A percentile compares a stretch with the other conserved stretches of the same genome.
phyloP scores from a whole-genome alignment of 2,329 filamentous ascomycete species.

The Pseudocercospora fijiensis region DNA sequence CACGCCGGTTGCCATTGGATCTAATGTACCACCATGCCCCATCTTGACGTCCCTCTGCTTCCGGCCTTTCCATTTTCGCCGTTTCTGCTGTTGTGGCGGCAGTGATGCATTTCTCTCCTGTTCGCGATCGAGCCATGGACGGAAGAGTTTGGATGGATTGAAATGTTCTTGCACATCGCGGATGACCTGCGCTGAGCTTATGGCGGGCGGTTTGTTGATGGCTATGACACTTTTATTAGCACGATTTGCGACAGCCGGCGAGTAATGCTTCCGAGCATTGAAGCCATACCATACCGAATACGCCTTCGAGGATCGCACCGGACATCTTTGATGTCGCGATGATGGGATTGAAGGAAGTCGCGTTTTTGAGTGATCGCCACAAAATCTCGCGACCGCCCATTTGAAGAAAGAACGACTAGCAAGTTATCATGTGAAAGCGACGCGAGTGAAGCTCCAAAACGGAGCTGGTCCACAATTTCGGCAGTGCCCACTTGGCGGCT shows the following conservation, averaged over 20 bases:
- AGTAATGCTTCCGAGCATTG: constrained; percentile 8
- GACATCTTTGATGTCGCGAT: constrained; percentile 18
- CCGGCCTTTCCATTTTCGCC: constrained; percentile 47
- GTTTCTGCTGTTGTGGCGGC: constrained; percentile 58
- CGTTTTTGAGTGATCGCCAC: constrained; percentile 27
- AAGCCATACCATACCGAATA: constrained; percentile 54
- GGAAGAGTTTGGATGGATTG: constrained; percentile 76
- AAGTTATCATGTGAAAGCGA: not conserved
- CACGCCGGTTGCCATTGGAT: constrained; percentile 90
- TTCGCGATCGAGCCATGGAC: constrained; percentile 70
- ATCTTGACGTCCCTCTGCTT: constrained; percentile 77
- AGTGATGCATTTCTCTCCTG: constrained; percentile 57
- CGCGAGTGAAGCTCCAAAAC: not conserved
- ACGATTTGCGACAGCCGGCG: constrained; percentile 1
- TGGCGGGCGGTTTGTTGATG: constrained; percentile 85
- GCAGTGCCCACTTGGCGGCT: not conserved
- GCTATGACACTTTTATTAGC: constrained; percentile 54
- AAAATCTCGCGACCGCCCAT: constrained; percentile 31
- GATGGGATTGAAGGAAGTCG: constrained; percentile 1
- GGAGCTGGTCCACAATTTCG: not conserved
- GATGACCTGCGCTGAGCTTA: constrained; percentile 86
- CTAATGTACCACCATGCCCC: constrained; percentile 92
- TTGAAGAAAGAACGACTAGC: not conserved
- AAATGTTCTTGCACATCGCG: constrained; percentile 83
- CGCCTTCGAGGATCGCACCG: constrained; percentile 53